phyloP scores from a whole-genome alignment of 2,329 filamentous ascomycete species.

The Exophiala mesophila region DNA sequence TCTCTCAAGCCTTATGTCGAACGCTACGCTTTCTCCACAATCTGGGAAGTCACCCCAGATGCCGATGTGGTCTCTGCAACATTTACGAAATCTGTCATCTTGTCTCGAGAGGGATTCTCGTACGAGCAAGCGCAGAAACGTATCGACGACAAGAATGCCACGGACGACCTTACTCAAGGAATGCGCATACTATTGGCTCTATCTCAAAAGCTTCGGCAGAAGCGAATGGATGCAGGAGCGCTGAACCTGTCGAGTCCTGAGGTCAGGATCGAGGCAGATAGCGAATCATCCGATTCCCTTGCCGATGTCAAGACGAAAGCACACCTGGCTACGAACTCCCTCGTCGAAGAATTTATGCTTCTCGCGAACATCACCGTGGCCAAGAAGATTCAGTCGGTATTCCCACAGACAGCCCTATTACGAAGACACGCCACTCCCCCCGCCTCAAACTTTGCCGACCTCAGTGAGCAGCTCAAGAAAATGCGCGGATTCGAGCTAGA shows the following conservation, averaged over 20 bases:
- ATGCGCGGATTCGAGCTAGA: constrained; percentile 76
- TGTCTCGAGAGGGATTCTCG: constrained; percentile 92
- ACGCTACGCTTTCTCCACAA: constrained; percentile 75
- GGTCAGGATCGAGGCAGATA: constrained; percentile 85
- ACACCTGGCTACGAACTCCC: constrained; percentile 88
- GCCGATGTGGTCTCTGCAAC: constrained; percentile 79
- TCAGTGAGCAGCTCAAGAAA: constrained; percentile 82
- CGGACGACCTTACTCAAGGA: constrained; percentile 82
- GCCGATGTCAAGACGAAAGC: constrained; percentile 90
- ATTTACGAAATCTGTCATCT: constrained; percentile 97
- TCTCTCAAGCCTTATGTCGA: constrained; percentile 98
- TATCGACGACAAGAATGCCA: constrained; percentile 82
- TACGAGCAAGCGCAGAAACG: constrained; percentile 94
- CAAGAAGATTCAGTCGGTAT: constrained; percentile 80
- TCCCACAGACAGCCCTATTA: constrained; percentile 91
- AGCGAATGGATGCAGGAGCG: constrained; percentile 92
- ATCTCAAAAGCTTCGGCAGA: constrained; percentile 88
- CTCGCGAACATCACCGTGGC: constrained; percentile 96
- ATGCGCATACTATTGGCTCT: constrained; percentile 84
- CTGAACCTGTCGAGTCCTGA: constrained; percentile 96
- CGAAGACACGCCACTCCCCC: constrained; percentile 88
- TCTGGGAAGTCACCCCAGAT: constrained; percentile 82
- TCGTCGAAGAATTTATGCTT: constrained; percentile 99
- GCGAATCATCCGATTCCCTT: constrained; percentile 86
- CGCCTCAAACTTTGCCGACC: constrained; percentile 93